Evolutionary conservation across 306 rosid genomes (phyloP), one percentile per base, ranked within the genome.

Genomic region (Adenanthera pavonina): DNA sequence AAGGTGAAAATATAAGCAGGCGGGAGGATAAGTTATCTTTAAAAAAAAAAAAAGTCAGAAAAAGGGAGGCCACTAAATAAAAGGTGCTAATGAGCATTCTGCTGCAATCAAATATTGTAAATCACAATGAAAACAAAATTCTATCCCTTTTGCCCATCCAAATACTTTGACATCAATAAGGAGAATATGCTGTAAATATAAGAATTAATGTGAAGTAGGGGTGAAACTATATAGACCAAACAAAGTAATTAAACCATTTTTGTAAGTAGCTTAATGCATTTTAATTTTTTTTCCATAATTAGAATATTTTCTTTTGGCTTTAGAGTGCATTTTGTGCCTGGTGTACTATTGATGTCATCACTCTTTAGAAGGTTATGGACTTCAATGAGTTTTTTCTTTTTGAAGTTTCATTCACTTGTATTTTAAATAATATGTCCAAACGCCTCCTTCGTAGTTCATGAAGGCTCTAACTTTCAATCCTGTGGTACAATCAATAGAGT

Each of bases 401-500:
- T 57, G 11, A 40, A 4, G 52, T 40, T 74, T 54, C 19, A 5
- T 40, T 8, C 7, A n/a, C 78, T 17, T 56, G 46, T 72, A 40
- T 54, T 74, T 14, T n/a, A 54, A 54, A 38, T 25, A 1, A 25
- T 74, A 9, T 13, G 38, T 33, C 78, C 33, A 5, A 10, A 43
- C n/a, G 19, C n/a, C 38, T 74, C 46, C 69, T 75, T 44, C 15
- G 3, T 60, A 12, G 4, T n/a, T 59, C 52, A 30, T 34, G 73
- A 34, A 46, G 25, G 47, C 17, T 48, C 81, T 77, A 48, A 48
- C 49, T 54, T 72, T 67, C 49, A 38, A 12, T 56, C 43, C 35
- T 77, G 30, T 85, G 76, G 46, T 76, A 20, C 40, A 64, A 72
- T 84, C 84, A 59, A 51, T 87, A 91, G 98, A 96, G 76, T 92